phyloP scores from a whole-genome alignment of 1,284 basidiomycete genomes.

The Cystobasidium sp. region DNA sequence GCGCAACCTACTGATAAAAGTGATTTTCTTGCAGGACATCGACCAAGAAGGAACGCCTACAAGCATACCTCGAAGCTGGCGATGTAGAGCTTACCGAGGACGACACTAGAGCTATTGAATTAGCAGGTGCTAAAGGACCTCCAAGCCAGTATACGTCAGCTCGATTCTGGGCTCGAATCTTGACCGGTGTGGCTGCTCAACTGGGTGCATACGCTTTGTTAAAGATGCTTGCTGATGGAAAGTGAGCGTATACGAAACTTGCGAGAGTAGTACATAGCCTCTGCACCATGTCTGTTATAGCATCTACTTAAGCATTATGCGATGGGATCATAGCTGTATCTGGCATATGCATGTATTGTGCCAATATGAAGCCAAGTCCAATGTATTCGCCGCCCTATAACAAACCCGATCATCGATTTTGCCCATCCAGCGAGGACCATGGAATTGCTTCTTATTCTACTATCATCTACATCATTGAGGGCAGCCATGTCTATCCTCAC shows the following conservation, averaged over 20 bases:
- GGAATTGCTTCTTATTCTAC: background rate
- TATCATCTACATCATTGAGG: background rate
- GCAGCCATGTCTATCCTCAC: constrained; percentile 8
- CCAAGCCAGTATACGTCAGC: constrained; percentile 3
- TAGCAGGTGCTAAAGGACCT: constrained; percentile 54
- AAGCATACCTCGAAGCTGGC: constrained; percentile 69
- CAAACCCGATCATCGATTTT: background rate
- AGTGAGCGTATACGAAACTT: background rate
- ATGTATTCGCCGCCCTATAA: too few species aligned
- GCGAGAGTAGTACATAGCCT: too few species aligned
- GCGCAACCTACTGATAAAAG: too few species aligned
- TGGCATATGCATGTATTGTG: too few species aligned
- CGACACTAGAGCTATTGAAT: constrained; percentile 57
- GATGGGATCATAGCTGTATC: too few species aligned
- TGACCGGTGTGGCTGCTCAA: constrained; percentile 11
- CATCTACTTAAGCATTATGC: too few species aligned
- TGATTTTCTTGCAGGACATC: too few species aligned
- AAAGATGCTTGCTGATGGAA: constrained; percentile 5
- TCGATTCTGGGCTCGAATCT: constrained; percentile 14
- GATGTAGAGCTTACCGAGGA: constrained; percentile 57
- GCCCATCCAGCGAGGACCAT: background rate
- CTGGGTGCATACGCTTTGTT: constrained; percentile 20
- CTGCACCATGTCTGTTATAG: too few species aligned
- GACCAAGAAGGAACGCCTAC: constrained; percentile 45
- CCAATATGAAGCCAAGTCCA: too few species aligned